Percentiles rank a stretch among this genome's conserved stretches.
phyloP scores from a whole-genome alignment of 208 protist species.

The Acanthamoeba quina region DNA sequence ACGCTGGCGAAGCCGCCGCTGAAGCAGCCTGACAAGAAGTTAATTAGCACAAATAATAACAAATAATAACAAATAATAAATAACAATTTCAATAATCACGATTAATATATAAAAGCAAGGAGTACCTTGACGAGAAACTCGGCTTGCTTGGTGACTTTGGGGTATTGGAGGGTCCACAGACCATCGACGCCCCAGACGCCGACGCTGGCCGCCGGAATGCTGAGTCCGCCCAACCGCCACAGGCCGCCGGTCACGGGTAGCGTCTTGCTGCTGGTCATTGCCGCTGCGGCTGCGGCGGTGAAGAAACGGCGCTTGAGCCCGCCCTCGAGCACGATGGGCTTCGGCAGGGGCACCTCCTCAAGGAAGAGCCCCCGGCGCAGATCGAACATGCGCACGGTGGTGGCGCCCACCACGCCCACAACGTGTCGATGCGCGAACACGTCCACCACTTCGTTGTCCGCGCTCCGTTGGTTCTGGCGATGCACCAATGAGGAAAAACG shows the following conservation, averaged over 20 bases:
- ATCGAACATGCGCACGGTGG: neutral
- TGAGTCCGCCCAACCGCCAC: neutral
- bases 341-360: slow-evolving; percentile 39
- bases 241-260: neutral
- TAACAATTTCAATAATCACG: neutral
- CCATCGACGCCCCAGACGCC: slow-evolving; percentile 46
- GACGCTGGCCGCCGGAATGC: slow-evolving; percentile 4
- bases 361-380: slow-evolving; percentile 23
- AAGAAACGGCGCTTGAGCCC: slow-evolving; percentile 19
- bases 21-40: neutral
- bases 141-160: slow-evolving; percentile 51
- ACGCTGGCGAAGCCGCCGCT: neutral
- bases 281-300: neutral
- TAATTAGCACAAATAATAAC: too few relatives aligned
- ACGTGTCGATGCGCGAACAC: slow-evolving; percentile 36
- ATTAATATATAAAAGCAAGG: neutral
- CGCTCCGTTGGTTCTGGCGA: neutral
- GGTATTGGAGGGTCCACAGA: slow-evolving; percentile 33
- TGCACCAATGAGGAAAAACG: too few relatives aligned
- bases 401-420: slow-evolving; percentile 36
- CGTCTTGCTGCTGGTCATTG: too few relatives aligned
- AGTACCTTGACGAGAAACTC: slow-evolving; percentile 42
- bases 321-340: slow-evolving; percentile 14
- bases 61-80: too few relatives aligned
- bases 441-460: slow-evolving; percentile 38